Percentiles rank a stretch among this genome's conserved stretches.
Conservation (phyloP, 129 eudicot genomes). For the Ambrosia artemisiifolia region DNA sequence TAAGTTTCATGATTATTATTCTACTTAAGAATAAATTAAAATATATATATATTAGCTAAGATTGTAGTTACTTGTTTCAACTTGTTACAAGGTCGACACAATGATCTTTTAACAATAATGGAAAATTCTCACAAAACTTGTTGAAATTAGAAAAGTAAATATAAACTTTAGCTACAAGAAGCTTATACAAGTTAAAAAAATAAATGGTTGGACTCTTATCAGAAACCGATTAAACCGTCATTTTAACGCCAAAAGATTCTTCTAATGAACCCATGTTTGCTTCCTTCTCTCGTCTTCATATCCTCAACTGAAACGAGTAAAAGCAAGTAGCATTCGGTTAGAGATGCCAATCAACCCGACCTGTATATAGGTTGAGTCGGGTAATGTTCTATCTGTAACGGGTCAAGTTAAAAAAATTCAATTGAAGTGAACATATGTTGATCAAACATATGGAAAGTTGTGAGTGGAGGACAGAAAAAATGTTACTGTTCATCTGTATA, state of each 20-base stretch:
- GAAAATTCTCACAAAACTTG: not conserved
- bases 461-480: too few species aligned
- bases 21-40: too few species aligned
- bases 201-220: not conserved
- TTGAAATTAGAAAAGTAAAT: slow-evolving; percentile 1
- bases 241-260: slow-evolving; percentile 46
- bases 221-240: not conserved
- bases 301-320: slow-evolving; percentile 50
- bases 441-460: not conserved
- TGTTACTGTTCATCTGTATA: too few species aligned
- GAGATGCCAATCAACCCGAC: not conserved
- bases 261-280: slow-evolving; percentile 46
- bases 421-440: not conserved
- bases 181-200: slow-evolving; percentile 10
- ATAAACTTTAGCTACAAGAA: not conserved
- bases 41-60: too few species aligned
- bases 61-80: not conserved
- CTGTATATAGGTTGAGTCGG: not conserved
- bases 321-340: not conserved
- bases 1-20: too few species aligned
- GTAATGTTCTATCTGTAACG: not conserved
- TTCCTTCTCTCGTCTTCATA: slow-evolving; percentile 34
- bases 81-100: not conserved
- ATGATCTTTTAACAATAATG: not conserved
- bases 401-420: too few species aligned